phyloP scores from a whole-genome alignment of 2,329 filamentous ascomycete genomes.

The Aspergillus viridinutans region DNA sequence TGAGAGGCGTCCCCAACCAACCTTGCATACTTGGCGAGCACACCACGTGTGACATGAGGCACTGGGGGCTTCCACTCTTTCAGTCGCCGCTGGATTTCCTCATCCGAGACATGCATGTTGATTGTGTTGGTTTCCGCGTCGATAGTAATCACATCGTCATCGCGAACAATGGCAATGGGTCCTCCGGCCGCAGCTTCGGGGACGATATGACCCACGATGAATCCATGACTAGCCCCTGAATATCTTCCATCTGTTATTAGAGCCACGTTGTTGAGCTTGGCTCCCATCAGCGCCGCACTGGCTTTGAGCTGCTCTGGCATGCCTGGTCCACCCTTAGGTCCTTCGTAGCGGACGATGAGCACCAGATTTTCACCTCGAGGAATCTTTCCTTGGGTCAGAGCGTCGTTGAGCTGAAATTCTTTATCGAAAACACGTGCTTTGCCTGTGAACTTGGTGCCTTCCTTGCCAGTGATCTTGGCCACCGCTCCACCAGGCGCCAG shows the following conservation, averaged over 20 bases:
- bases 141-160: constrained; percentile 82
- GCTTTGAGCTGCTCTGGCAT: constrained; percentile 96
- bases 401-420: constrained; percentile 71
- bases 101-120: constrained; percentile 67
- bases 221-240: constrained; percentile 81
- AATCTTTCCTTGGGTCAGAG: constrained; percentile 67
- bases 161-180: constrained; percentile 74
- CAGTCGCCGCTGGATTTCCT: constrained; percentile 63
- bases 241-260: constrained; percentile 91
- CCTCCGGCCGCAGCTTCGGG: constrained; percentile 88
- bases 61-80: constrained; percentile 66
- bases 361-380: constrained; percentile 77
- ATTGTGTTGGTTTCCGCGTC: constrained; percentile 72
- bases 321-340: constrained; percentile 85
- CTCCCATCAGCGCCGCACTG: constrained; percentile 87
- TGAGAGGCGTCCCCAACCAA: constrained; percentile 89
- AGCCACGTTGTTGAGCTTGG: constrained; percentile 79
- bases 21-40: constrained; percentile 82
- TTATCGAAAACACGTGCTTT: constrained; percentile 82
- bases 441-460: constrained; percentile 77
- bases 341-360: constrained; percentile 87
- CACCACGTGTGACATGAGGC: constrained; percentile 72
- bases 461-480: constrained; percentile 95
- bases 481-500: constrained; percentile 85
- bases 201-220: constrained; percentile 89